phyloP scores from a whole-genome alignment of 768 basidiomycete genomes.

The Kwoniella bestiolae region DNA sequence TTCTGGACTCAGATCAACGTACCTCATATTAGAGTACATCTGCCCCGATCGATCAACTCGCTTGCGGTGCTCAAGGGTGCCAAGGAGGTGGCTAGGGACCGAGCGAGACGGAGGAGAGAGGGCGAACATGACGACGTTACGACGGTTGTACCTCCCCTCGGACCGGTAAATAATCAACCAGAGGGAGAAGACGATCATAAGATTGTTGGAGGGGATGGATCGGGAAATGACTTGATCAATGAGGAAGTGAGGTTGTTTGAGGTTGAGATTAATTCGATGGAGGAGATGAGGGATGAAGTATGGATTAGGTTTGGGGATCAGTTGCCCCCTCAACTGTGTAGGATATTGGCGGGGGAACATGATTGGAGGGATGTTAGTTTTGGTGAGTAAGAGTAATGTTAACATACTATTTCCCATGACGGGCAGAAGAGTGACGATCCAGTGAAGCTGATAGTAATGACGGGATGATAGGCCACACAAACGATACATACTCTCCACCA shows the following conservation, averaged over 20 bases:
- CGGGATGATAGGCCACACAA: not conserved
- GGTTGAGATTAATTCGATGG: slow-evolving; percentile 44
- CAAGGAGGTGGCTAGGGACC: slow-evolving; percentile 31
- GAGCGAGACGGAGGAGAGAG: not conserved
- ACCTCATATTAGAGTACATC: slow-evolving; percentile 43
- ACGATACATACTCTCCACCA: slow-evolving; percentile 9
- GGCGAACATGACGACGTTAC: not conserved
- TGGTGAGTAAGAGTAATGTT: too few species aligned
- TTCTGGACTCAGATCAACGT: slow-evolving; percentile 38
- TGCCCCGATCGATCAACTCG: slow-evolving; percentile 35
- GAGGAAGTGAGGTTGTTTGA: slow-evolving; percentile 41
- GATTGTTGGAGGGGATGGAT: slow-evolving; percentile 44
- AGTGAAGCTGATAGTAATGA: not conserved
- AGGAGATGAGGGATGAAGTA: slow-evolving; percentile 45
- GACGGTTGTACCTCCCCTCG: too few species aligned
- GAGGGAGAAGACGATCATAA: not conserved
- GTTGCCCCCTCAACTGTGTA: slow-evolving; percentile 44
- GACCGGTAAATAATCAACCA: not conserved
- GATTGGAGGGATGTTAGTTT: slow-evolving; percentile 35
- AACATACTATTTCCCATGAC: too few species aligned
- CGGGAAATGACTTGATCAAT: slow-evolving; percentile 37
- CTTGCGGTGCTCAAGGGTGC: slow-evolving; percentile 43
- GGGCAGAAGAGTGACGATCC: too few species aligned
- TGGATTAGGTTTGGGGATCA: slow-evolving; percentile 42
- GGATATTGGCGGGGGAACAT: slow-evolving; percentile 39